Evolutionary conservation across 176 grass and related monocot species (phyloP), one percentile per base, ranked within the genome.

Genomic region (Triticum dicoccoides): DNA sequence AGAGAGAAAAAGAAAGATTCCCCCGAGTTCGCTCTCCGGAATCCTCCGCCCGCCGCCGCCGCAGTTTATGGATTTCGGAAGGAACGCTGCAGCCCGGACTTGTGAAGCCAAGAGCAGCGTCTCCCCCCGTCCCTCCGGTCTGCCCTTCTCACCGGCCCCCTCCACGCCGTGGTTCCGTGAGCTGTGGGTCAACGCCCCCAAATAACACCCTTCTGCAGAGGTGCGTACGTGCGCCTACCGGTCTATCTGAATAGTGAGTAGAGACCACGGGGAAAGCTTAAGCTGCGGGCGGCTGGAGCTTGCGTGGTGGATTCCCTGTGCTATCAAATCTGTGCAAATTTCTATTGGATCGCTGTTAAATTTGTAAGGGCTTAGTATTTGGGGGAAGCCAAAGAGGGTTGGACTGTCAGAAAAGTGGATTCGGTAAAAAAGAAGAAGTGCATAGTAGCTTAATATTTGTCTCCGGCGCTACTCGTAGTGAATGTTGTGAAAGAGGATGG

Each of bases 161-260:
- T 87, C 86, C 39, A 74, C 88, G 78, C 91, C 86, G 64, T 95
- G 96, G 96, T 95, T 95, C 89, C 70, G 88, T 32, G 86, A 94
- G 73, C 83, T 95, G 11, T 89, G 89, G 96, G 78, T 89, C 91
- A 64, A 89, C 83, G 77, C 83, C 44, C 84, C 69, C 29, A 87
- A 84, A 70, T 91, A 88, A 23, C 67, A 32, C 44, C 30, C 82
- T 74, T 80, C 61, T 73, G 62, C 34, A 70, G 45, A 87, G 68
- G 73, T 87, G 33, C 6, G 66, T 38, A 39, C n/a, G 27, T 9
- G 72, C 6, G 17, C 30, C 8, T 61, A 24, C 18, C 0, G 7
- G 30, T 41, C 59, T 42, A 15, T 47, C 64, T 2, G 34, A 52
- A 76, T 33, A 8, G 4, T 4, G 61, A 27, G 32, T 63, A 5